phyloP scores from a whole-genome alignment of 75 land plant genomes.

The Adiantum capillusveneris region DNA sequence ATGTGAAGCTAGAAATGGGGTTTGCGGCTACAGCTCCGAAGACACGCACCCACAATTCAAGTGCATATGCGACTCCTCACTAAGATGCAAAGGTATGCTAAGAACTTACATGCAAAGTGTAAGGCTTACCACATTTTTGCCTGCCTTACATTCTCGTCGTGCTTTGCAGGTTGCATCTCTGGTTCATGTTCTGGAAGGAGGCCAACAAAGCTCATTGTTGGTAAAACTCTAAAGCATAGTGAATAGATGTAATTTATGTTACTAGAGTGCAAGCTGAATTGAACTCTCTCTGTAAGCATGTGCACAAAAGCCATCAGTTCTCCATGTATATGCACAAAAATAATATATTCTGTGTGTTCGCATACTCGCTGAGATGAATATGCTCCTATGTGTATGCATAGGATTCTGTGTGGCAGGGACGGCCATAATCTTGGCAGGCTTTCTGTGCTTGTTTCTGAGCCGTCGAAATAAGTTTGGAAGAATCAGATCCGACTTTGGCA shows the following conservation, averaged over 20 bases:
- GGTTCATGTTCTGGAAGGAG: background rate
- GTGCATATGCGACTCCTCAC: constrained; percentile 3
- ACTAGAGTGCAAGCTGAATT: no score
- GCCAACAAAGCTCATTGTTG: background rate
- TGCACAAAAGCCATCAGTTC: no score
- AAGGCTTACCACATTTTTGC: no score
- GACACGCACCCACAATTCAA: background rate
- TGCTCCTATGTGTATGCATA: no score
- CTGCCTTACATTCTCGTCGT: background rate
- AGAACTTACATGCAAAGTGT: no score
- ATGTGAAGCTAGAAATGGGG: constrained; percentile 1
- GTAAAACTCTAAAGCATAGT: background rate
- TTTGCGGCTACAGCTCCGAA: constrained; percentile 1
- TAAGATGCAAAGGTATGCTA: background rate
- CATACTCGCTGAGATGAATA: no score
- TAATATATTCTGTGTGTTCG: no score
- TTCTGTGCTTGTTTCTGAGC: background rate
- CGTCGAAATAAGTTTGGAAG: background rate
- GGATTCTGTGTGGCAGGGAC: background rate
- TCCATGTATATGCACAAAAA: no score
- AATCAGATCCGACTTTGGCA: background rate
- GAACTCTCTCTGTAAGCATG: no score
- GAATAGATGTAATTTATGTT: no score
- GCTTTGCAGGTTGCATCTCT: background rate
- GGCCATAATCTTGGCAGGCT: background rate